Evolutionary conservation across 2,329 filamentous ascomycete genomes (phyloP), one percentile per base, ranked within the genome.

Genomic region (Ophiognomonia clavigignenti-juglandacearum): DNA sequence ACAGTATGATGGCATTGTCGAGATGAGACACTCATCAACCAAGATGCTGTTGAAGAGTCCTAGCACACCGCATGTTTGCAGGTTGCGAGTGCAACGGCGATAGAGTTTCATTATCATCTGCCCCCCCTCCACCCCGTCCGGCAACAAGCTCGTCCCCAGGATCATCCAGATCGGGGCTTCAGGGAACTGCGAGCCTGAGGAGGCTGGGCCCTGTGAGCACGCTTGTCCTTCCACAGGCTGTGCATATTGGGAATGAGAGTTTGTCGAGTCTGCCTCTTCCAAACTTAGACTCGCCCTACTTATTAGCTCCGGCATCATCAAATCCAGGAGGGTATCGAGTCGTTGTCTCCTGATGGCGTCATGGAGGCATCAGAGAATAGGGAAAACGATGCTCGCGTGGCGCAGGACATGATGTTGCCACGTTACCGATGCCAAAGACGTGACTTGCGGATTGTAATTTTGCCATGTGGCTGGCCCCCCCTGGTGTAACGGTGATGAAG

Each of bases 381-480:
- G 29, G n/a, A 31, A 31, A 13, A 4, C 23, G 24, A 14, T 9
- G 27, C 11, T 18, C 14, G 22, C 19, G 10, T 23, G 36, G 22
- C 32, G 39, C 37, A 19, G 39, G 35, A 47, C 48, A 23, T 20
- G n/a, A 13, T 24, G 19, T 37, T 37, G n/a, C 48, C 40, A 47
- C 48, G 44, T 50, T 50, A 27, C 31, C 20, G 32, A 31, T n/a
- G 39, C 41, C 29, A 34, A 13, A 19, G 29, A 43, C 27, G 29
- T 44, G 34, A 47, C 39, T 34, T 43, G 40, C 44, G 29, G 36
- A 41, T 40, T n/a, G 42, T 37, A 32, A 43, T 36, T 50, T 27
- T 43, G 44, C 48, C 48, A 47, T 40, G 39, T 50, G 43, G 48
- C 36, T 29, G 37, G n/a, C n/a, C n/a, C n/a, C n/a, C n/a, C n/a